A percentile compares a stretch with the other conserved stretches of the same genome.
phyloP scores from a whole-genome alignment of 345 rosid genomes.

The Salix viminalis region DNA sequence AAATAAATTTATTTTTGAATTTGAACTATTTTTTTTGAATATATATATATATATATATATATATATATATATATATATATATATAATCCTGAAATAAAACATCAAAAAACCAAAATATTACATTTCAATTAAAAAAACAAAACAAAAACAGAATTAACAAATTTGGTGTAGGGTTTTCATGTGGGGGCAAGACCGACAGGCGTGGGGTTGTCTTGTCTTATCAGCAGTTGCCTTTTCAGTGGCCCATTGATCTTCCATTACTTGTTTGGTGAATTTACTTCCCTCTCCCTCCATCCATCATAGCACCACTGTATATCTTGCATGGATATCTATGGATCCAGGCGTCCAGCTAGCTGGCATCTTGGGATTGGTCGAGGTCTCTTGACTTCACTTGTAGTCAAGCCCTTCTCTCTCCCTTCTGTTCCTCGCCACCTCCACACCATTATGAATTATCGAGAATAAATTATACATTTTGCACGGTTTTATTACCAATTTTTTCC shows the following conservation, averaged over 20 bases:
- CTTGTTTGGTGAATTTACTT: not conserved
- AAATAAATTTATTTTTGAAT: no score
- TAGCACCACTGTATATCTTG: not conserved
- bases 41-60: no score
- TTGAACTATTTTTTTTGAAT: no score
- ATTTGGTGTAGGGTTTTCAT: not conserved
- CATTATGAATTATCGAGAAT: not conserved
- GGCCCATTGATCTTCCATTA: constrained; percentile 1
- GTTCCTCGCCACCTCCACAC: no score
- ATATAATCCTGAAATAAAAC: no score
- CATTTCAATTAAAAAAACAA: no score
- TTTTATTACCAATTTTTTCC: no score
- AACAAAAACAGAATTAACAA: no score
- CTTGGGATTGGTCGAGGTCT: not conserved
- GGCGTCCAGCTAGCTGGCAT: not conserved
- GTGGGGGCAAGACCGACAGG: constrained; percentile 35
- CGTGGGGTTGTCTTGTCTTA: constrained; percentile 42
- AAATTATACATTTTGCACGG: not conserved
- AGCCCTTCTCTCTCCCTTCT: not conserved
- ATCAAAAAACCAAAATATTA: no score
- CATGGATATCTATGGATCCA: not conserved
- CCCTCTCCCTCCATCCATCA: not conserved
- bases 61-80: no score
- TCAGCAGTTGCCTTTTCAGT: constrained; percentile 16
- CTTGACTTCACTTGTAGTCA: not conserved